Base-by-base conservation (phyloP, 805 yeast species). In the Candida anglica region DNA sequence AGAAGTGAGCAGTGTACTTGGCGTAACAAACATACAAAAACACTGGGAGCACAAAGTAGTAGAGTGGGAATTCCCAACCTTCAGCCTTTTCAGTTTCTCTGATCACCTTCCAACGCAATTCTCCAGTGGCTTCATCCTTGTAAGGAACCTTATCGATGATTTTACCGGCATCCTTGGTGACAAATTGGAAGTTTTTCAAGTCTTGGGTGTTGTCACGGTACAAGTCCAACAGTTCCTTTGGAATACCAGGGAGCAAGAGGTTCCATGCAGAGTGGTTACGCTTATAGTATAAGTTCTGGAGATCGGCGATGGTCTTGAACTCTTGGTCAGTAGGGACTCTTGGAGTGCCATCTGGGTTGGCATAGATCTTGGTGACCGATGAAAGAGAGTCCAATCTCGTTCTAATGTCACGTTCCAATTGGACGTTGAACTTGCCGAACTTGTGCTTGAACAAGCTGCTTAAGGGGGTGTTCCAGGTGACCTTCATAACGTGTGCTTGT, bases 61-160 rank as follows among this genome's bases (percentile, higher is more conserved):
- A 85, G 48, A 80, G 78, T 36, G 84, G 69, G 43, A 69, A 67
- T 55, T 86, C 95, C 95, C 95, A 86, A 31, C 94, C 94, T 63
- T 86, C 94, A 23, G 71, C 71, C 52, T 78, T 79, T 48, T 74
- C 78, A 34, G 80, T 75, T 53, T 78, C 87, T 42, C 93, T 72
- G 29, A 86, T 78, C 37, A 85, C 63, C 48, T 77, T 73, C 94
- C 93, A 86, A 50, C 79, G 77, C 48, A 85, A 73, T 49, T 79
- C 82, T 23, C 95, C 95, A 13, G 86, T 79, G 25, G 77, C 66
- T 27, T 82, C 79, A 59, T 83, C 93, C 60, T 80, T 84, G 56
- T 76, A 84, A 28, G 95, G 95, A 39, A 86, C 76, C 62, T 86
- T 86, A 58, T 86, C 95, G 44, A 86, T 71, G 48, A 86, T 81